Conservation (phyloP, 2,329 filamentous ascomycete species). For the Fusarium equiseti region DNA sequence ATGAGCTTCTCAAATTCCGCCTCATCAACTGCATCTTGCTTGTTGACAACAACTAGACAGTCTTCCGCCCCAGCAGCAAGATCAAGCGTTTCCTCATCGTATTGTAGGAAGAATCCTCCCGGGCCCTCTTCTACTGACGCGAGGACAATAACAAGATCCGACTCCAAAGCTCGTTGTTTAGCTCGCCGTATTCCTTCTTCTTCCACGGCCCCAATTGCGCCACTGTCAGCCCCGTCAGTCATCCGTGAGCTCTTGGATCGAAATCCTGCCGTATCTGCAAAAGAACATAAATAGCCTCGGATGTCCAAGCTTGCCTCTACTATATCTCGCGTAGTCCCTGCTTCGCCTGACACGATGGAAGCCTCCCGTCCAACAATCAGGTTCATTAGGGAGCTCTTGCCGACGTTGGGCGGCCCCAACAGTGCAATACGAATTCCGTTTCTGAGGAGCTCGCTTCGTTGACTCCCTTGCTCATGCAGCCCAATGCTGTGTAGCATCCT, state of each 20-base stretch:
- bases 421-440: slow-evolving; percentile 89
- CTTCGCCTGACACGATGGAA: slow-evolving; percentile 92
- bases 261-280: slow-evolving; percentile 95
- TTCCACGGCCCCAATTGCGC: slow-evolving; percentile 78
- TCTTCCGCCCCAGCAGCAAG: slow-evolving; percentile 63
- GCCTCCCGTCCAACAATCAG: slow-evolving; percentile 90
- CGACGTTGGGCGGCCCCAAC: slow-evolving; percentile 91
- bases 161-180: slow-evolving; percentile 81
- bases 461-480: slow-evolving; percentile 79
- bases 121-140: slow-evolving; percentile 73
- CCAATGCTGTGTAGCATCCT: slow-evolving; percentile 72
- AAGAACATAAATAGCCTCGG: slow-evolving; percentile 89
- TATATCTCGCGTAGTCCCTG: slow-evolving; percentile 93
- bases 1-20: slow-evolving; percentile 55
- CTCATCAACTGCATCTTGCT: slow-evolving; percentile 64
- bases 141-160: slow-evolving; percentile 87
- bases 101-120: slow-evolving; percentile 59
- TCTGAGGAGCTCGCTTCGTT: slow-evolving; percentile 84
- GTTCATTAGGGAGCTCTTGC: slow-evolving; percentile 95
- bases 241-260: slow-evolving; percentile 59
- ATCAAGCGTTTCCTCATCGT: slow-evolving; percentile 67
- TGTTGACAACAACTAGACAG: slow-evolving; percentile 71
- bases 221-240: slow-evolving; percentile 23
- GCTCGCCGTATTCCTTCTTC: slow-evolving; percentile 91
- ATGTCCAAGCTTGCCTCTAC: slow-evolving; percentile 93